Percentiles rank a stretch among this genome's conserved stretches.
Evolutionary conservation across 192 early-diverging fungal genomes (phyloP).

Genomic region (Coemansia sp.): DNA sequence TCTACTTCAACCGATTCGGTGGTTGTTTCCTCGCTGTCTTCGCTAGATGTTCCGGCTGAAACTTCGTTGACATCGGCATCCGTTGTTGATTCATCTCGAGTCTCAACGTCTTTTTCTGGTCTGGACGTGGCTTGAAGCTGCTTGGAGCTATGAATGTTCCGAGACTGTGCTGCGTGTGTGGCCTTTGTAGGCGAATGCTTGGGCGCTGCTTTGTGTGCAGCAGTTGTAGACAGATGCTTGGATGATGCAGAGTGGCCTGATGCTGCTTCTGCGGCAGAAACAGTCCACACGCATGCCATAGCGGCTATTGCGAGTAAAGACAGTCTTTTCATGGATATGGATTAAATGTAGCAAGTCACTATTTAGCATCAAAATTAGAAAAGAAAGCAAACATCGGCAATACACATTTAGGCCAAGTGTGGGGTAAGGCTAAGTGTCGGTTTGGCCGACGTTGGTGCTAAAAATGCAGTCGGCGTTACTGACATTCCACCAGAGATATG

Average conservation of each 20-base stretch:
- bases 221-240: background rate
- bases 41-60: slow-evolving; percentile 8
- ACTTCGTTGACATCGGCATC: slow-evolving; percentile 20
- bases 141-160: slow-evolving; percentile 30
- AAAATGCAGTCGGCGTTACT: background rate
- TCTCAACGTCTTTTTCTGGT: background rate
- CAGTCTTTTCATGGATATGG: background rate
- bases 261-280: background rate
- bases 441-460: background rate
- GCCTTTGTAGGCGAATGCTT: background rate
- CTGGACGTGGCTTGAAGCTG: slow-evolving; percentile 29
- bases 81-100: background rate
- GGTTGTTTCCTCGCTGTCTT: background rate
- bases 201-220: background rate
- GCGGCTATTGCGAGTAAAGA: slow-evolving; percentile 3
- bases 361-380: background rate
- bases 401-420: background rate
- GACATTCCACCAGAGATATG: background rate
- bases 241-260: background rate
- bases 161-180: background rate
- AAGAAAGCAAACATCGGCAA: background rate
- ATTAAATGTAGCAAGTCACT: background rate
- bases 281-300: background rate
- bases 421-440: background rate
- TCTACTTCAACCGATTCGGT: background rate